phyloP scores from a whole-genome alignment of 192 early-diverging fungal species.

The Mortierella hygrophila region DNA sequence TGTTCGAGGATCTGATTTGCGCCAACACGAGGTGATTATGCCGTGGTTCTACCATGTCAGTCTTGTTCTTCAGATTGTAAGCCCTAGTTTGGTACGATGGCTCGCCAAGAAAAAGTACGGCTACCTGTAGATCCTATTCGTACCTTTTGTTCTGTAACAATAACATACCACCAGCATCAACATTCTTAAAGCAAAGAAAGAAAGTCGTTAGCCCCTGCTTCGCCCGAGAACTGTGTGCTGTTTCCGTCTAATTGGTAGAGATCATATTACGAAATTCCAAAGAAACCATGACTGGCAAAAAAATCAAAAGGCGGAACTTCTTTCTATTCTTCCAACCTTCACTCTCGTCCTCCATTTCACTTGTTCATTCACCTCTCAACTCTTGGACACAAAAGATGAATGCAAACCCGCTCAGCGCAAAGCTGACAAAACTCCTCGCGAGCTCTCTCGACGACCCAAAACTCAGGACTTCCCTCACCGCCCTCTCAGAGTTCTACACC shows the following conservation, averaged over 20 bases:
- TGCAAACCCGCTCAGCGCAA: conserved; percentile 56
- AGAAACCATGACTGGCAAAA: neutral
- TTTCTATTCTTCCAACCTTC: neutral
- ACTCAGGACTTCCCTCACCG: conserved; percentile 73
- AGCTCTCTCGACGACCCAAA: conserved; percentile 71
- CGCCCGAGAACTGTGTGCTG: neutral
- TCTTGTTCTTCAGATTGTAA: conserved; percentile 62
- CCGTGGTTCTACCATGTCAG: conserved; percentile 70
- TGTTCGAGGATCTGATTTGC: conserved; percentile 66
- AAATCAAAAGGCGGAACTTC: neutral
- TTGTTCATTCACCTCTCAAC: neutral
- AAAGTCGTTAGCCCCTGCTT: neutral
- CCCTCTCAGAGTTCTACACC: conserved; percentile 73
- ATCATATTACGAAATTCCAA: neutral
- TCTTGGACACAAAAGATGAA: conserved; percentile 16
- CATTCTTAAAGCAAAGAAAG: neutral
- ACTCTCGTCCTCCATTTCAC: neutral
- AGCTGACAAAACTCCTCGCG: conserved; percentile 61
- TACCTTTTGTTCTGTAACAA: neutral
- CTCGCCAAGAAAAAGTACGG: conserved; percentile 83
- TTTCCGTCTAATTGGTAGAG: neutral
- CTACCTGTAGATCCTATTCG: conserved; percentile 24
- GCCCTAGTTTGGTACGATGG: conserved; percentile 72
- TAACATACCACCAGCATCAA: neutral
- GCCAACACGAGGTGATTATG: conserved; percentile 72